A percentile compares a stretch with the other conserved stretches of the same genome.
Conservation (phyloP, 768 basidiomycete genomes). For the Rhodotorula babjevae region DNA sequence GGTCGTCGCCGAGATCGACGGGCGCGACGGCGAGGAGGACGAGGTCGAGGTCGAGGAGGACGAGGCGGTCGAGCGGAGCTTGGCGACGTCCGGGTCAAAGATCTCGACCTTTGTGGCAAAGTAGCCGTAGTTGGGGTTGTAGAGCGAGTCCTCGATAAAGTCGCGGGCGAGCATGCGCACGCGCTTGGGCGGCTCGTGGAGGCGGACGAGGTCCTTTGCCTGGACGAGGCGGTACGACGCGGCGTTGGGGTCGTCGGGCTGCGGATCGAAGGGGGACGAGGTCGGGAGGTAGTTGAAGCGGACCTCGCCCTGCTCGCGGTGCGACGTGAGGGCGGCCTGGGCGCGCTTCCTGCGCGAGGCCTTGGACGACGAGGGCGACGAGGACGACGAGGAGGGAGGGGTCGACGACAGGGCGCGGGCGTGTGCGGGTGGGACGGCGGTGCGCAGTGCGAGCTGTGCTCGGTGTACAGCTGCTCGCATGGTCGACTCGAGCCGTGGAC, state of each 20-base stretch:
- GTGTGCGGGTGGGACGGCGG: no score
- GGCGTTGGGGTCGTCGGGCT: slow-evolving; percentile 21
- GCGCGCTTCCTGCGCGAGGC: neutral
- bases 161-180: slow-evolving; percentile 94
- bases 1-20: slow-evolving; percentile 12
- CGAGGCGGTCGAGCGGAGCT: neutral
- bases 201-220: slow-evolving; percentile 62
- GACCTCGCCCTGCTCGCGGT: slow-evolving; percentile 47
- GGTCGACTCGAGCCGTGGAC: no score
- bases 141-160: slow-evolving; percentile 92
- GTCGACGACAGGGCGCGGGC: no score
- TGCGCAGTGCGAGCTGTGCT: no score
- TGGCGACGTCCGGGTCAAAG: slow-evolving; percentile 52
- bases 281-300: slow-evolving; percentile 71
- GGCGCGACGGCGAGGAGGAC: no score
- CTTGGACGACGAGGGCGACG: neutral
- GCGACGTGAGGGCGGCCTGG: neutral
- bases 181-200: slow-evolving; percentile 61
- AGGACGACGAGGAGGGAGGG: no score
- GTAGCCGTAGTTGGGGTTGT: slow-evolving; percentile 97
- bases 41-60: slow-evolving; percentile 45
- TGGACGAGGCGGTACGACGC: slow-evolving; percentile 57
- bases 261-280: slow-evolving; percentile 50
- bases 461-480: no score
- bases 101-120: slow-evolving; percentile 90